Evolutionary conservation across 305 asterid species (phyloP).

Genomic region (Rubia occidens): DNA sequence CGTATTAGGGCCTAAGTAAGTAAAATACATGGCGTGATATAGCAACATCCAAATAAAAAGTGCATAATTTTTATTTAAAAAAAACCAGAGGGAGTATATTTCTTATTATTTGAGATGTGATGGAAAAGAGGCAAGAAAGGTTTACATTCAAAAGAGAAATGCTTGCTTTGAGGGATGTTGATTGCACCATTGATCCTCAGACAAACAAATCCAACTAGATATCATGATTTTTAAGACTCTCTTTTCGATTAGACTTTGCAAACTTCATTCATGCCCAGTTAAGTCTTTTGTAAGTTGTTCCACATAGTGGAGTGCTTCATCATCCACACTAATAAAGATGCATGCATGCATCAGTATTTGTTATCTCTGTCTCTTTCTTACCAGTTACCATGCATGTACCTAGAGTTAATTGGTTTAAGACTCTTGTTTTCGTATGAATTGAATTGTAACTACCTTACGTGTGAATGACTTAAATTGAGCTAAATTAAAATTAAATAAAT

Average conservation of each 20-base stretch:
- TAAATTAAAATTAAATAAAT: too few relatives aligned
- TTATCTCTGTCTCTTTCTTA: background rate
- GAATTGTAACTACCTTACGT: too few relatives aligned
- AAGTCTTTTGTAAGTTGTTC: background rate
- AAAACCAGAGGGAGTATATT: background rate
- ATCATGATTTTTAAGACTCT: background rate
- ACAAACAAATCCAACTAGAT: constrained; percentile 17
- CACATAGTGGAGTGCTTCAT: background rate
- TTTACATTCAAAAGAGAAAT: constrained; percentile 2
- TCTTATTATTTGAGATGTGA: constrained; percentile 6
- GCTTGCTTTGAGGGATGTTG: background rate
- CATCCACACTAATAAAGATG: background rate
- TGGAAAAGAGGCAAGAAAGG: background rate
- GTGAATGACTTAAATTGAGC: too few relatives aligned
- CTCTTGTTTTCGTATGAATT: too few relatives aligned
- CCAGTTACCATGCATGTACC: background rate
- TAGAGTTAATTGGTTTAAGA: too few relatives aligned
- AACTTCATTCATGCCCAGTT: constrained; percentile 2
- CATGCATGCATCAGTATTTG: background rate
- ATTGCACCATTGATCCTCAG: constrained; percentile 9
- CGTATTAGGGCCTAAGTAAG: too few relatives aligned
- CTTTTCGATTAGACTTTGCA: constrained; percentile 16
- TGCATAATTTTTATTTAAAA: too few relatives aligned
- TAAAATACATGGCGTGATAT: too few relatives aligned
- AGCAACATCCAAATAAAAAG: too few relatives aligned